phyloP scores from a whole-genome alignment of 306 rosid genomes.

The Acmispon strigosus region DNA sequence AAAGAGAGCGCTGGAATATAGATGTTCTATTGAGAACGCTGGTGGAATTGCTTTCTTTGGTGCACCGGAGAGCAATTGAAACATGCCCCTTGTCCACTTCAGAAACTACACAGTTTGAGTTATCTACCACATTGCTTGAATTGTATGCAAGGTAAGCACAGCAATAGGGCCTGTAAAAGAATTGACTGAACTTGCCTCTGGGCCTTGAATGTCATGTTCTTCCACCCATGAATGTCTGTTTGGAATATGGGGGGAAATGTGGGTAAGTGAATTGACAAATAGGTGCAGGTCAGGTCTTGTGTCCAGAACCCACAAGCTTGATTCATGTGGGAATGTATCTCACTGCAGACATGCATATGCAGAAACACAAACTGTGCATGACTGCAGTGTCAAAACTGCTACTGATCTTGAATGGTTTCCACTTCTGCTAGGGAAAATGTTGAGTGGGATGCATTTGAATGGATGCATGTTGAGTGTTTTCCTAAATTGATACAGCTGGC shows the following conservation, averaged over 20 bases:
- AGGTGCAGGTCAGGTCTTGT: constrained; percentile 1
- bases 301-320: not conserved
- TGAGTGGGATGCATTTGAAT: constrained; percentile 83
- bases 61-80: constrained; percentile 65
- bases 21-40: constrained; percentile 74
- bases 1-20: constrained; percentile 85
- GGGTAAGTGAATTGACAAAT: not conserved
- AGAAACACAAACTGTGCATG: not conserved
- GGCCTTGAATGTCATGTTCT: not conserved
- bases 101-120: constrained; percentile 41
- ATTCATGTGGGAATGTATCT: not conserved
- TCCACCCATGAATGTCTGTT: not conserved
- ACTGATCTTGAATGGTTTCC: constrained; percentile 23
- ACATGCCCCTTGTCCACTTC: constrained; percentile 57
- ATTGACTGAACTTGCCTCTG: not conserved
- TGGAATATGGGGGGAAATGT: not conserved
- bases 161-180: constrained; percentile 11
- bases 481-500: constrained; percentile 78
- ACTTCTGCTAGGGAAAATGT: constrained; percentile 52
- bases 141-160: constrained; percentile 62
- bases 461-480: constrained; percentile 89
- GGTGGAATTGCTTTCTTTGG: constrained; percentile 57
- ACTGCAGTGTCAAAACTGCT: not conserved
- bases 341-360: not conserved
- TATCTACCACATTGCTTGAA: constrained; percentile 71